Conservation (phyloP, 768 basidiomycete species). For the Pulveroboletus sp. region DNA sequence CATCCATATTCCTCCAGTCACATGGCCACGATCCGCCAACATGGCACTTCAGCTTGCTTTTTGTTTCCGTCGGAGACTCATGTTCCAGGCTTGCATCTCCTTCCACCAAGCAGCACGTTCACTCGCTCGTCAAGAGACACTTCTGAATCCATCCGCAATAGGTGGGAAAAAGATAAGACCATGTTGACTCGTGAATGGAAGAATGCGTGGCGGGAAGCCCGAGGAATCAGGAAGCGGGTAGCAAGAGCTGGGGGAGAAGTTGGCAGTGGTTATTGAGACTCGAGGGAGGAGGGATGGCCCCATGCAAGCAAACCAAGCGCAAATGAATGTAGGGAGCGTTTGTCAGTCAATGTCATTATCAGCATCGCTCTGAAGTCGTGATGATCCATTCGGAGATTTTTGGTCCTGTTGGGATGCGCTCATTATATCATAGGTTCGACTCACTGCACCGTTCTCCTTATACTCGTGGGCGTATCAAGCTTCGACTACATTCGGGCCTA, state of each 20-base stretch:
- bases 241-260: constrained; percentile 39
- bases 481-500: too few relatives aligned
- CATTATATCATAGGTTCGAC: too few relatives aligned
- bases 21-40: background rate
- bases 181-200: constrained; percentile 78
- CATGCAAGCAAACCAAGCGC: too few relatives aligned
- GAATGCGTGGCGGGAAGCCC: constrained; percentile 70
- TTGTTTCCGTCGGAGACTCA: constrained; percentile 34
- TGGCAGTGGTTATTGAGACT: constrained; percentile 8
- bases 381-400: too few relatives aligned
- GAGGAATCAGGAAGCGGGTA: constrained; percentile 58
- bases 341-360: too few relatives aligned
- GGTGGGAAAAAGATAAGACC: constrained; percentile 69
- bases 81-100: constrained; percentile 50
- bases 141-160: constrained; percentile 49
- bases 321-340: too few relatives aligned
- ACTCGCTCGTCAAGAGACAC: constrained; percentile 23
- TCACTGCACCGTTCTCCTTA: too few relatives aligned
- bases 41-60: constrained; percentile 21
- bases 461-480: too few relatives aligned
- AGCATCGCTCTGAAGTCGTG: too few relatives aligned
- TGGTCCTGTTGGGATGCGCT: too few relatives aligned
- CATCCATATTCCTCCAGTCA: constrained; percentile 12
- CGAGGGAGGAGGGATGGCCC: too few relatives aligned
- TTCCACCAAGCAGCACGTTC: constrained; percentile 19